Percentiles rank a stretch among this genome's conserved stretches.
These are phyloP conservation scores for Chenopodium album DNA, from an alignment of 148 eudicot species.

Conservation along the genomic window DNA sequence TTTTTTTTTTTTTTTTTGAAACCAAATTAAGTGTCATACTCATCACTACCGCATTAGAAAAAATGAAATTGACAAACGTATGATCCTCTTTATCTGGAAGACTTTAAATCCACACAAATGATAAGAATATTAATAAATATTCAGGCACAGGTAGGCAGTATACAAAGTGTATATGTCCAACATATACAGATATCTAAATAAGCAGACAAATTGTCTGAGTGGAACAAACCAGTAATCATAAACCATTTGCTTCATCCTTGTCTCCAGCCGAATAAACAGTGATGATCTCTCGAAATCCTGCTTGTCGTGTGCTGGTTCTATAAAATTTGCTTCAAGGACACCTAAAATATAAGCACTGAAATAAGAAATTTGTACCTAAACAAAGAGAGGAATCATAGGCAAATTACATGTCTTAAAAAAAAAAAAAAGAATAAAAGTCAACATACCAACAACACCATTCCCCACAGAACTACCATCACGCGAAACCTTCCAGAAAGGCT, in stretches of 20 bases:
- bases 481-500: constrained; percentile 97
- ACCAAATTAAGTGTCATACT: neutral
- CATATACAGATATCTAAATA: neutral
- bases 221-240: constrained; percentile 76
- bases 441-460: constrained; percentile 87
- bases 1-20: no score
- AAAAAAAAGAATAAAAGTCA: neutral
- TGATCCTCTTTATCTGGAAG: constrained; percentile 11
- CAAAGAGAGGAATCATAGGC: constrained; percentile 11
- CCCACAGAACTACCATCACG: constrained; percentile 83
- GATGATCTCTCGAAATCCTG: constrained; percentile 97
- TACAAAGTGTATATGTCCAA: neutral
- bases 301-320: constrained; percentile 98
- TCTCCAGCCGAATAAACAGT: constrained; percentile 67
- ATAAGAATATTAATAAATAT: neutral
- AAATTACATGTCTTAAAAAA: neutral
- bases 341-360: constrained; percentile 39
- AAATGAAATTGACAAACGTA: neutral
- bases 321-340: constrained; percentile 94
- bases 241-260: constrained; percentile 81
- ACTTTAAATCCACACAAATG: neutral
- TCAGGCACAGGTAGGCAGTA: neutral
- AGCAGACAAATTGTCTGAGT: constrained; percentile 12
- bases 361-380: constrained; percentile 18
- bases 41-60: neutral